Conservation (phyloP, 345 rosid genomes). For the Populus euphratica region DNA sequence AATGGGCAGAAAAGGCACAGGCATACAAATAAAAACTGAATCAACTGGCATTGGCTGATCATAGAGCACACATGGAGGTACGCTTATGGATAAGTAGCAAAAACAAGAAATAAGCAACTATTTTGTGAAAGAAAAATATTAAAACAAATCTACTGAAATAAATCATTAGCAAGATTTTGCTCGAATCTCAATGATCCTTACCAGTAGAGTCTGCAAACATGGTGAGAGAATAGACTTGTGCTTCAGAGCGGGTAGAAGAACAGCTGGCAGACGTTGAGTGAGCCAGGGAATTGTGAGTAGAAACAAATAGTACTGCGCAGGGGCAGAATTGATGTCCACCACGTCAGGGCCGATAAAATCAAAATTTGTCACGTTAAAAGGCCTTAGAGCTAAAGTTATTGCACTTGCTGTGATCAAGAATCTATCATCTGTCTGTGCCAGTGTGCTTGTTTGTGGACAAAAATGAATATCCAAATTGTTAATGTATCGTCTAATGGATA, state of each 20-base stretch:
- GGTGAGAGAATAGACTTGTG: slow-evolving; percentile 67
- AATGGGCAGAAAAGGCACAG: background rate
- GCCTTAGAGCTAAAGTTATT: slow-evolving; percentile 75
- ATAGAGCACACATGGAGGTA: background rate
- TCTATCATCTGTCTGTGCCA: slow-evolving; percentile 51
- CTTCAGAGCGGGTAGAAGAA: slow-evolving; percentile 79
- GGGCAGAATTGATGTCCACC: slow-evolving; percentile 34
- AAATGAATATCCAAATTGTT: slow-evolving; percentile 36
- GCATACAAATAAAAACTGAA: background rate
- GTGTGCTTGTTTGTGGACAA: slow-evolving; percentile 24
- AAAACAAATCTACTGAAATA: background rate
- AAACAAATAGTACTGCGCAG: slow-evolving; percentile 49
- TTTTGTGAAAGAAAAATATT: background rate
- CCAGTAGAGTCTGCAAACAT: slow-evolving; percentile 67
- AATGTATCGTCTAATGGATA: slow-evolving; percentile 60
- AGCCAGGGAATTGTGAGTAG: slow-evolving; percentile 80
- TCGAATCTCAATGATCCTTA: slow-evolving; percentile 41
- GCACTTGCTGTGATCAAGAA: slow-evolving; percentile 77
- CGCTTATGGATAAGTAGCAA: background rate
- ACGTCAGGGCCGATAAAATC: slow-evolving; percentile 26
- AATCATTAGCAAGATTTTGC: background rate
- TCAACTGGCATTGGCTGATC: background rate
- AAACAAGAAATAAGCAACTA: background rate
- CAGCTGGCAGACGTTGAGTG: slow-evolving; percentile 59
- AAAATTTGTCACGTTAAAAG: slow-evolving; percentile 49